Evolutionary conservation across 257 asterid species (phyloP), one percentile per base, ranked within the genome.

Genomic region (Gentiana straminea): DNA sequence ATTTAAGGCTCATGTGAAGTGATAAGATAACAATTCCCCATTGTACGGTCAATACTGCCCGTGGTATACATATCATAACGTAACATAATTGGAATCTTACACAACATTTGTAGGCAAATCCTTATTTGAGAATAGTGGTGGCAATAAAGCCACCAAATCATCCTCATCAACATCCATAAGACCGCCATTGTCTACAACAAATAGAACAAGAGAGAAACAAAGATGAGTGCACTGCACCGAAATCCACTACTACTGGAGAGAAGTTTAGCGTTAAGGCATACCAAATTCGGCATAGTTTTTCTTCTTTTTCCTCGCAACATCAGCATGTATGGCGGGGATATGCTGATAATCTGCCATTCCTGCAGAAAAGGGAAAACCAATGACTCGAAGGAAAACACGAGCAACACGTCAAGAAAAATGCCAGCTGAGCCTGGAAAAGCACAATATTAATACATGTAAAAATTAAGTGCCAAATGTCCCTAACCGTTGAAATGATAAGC

Each of bases 321-420:
- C 84, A 55, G 95, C 95, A 71, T 87, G 95, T 68, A 87, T 77
- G 55, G 98, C 83, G 64, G 84, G 72, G 63, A 91, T 94, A 75
- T 91, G 96, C 77, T 91, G 98, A 70, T 91, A 91, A 67, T 91
- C 96, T 63, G 67, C 95, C 96, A 91, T 84, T 65, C 98, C 97
- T 84, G 63, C 58, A 63, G 65, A 72, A 65, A 53, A 62, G 65
- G 69, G 66, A 53, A 62, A 34, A 62, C 68, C 24, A 52, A 68
- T 45, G 60, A 55, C 33, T 36, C 34, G 63, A 57, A 54, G 37
- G 63, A 67, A 65, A 65, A 70, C 38, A 50, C 66, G 44, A 55
- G 2, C 55, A 48, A 62, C 52, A 39, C 55, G 41, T 44, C 59
- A 33, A 39, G 44, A 68, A 72, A 65, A 48, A 64, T 35, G 24